Evolutionary conservation across 345 rosid species (phyloP).

Genomic region (Theobroma cacao): DNA sequence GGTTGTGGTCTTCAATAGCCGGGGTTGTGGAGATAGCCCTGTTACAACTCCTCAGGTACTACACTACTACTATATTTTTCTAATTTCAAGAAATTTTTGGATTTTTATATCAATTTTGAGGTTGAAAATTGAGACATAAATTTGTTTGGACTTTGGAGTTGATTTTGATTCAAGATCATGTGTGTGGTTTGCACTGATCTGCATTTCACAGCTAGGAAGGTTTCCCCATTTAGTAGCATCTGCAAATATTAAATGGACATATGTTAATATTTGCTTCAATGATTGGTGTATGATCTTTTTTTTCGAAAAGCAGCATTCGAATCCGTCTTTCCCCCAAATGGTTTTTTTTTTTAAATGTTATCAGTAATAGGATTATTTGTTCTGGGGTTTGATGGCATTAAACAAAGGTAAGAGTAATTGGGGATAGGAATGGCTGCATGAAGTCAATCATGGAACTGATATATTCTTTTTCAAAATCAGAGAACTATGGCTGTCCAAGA

Average conservation of each 20-base stretch:
- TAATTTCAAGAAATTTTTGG: background rate
- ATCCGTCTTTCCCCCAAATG: too few species aligned
- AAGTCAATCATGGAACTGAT: too few species aligned
- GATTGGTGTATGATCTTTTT: too few species aligned
- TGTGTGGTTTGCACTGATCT: too few species aligned
- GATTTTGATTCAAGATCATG: background rate
- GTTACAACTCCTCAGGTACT: constrained; percentile 85
- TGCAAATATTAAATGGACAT: too few species aligned
- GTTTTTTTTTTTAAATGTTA: too few species aligned
- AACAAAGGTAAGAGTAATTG: background rate
- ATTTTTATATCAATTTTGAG: background rate
- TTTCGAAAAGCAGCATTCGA: too few species aligned
- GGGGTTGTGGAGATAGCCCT: constrained; percentile 84
- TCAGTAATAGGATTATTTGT: background rate
- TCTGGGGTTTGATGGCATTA: background rate
- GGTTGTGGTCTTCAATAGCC: constrained; percentile 82
- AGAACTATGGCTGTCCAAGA: too few species aligned
- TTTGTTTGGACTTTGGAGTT: background rate
- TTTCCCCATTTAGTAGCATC: too few species aligned
- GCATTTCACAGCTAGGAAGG: too few species aligned
- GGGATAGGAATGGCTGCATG: background rate
- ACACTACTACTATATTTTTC: background rate
- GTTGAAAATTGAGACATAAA: background rate
- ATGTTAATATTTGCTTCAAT: too few species aligned
- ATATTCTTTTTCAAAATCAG: too few species aligned